Evolutionary conservation across 176 grass and related monocot species (phyloP).

Genomic region (Lolium perenne): DNA sequence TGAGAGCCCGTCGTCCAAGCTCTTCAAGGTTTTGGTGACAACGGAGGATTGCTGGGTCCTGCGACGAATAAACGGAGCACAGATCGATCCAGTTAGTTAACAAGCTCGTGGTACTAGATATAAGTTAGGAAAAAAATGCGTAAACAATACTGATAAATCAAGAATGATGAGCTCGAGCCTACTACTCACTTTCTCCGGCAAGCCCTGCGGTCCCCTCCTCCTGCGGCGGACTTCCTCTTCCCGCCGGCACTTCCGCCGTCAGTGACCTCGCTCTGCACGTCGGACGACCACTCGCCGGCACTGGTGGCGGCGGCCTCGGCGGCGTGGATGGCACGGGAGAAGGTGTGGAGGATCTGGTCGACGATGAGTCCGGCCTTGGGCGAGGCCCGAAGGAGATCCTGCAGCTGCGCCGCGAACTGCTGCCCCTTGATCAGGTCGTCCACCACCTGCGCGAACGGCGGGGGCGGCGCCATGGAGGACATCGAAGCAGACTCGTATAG

Average conservation of each 20-base stretch:
- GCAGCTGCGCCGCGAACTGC: slow-evolving; percentile 48
- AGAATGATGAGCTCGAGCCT: background rate
- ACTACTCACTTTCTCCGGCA: slow-evolving; percentile 58
- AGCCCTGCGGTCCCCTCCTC: slow-evolving; percentile 24
- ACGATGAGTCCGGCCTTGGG: slow-evolving; percentile 43
- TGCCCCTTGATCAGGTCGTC: slow-evolving; percentile 58
- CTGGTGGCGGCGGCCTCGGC: slow-evolving; percentile 6
- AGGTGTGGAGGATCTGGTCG: slow-evolving; percentile 57
- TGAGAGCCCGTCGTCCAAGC: slow-evolving; percentile 62
- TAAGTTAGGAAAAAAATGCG: background rate
- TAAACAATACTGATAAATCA: background rate
- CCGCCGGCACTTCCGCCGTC: slow-evolving; percentile 20
- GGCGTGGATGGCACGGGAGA: slow-evolving; percentile 50
- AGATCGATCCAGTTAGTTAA: background rate
- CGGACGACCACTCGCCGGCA: slow-evolving; percentile 11
- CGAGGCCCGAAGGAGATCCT: slow-evolving; percentile 25
- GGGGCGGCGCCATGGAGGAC: slow-evolving; percentile 24
- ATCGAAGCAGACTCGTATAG: too few relatives aligned
- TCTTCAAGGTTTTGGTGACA: slow-evolving; percentile 9
- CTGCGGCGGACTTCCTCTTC: slow-evolving; percentile 55
- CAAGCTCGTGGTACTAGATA: background rate
- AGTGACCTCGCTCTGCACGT: slow-evolving; percentile 57
- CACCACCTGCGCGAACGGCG: slow-evolving; percentile 47
- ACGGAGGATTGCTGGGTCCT: slow-evolving; percentile 40
- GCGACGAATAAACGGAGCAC: background rate